Conservation (phyloP, 805 yeast species). For the Komagataella pastoris region DNA sequence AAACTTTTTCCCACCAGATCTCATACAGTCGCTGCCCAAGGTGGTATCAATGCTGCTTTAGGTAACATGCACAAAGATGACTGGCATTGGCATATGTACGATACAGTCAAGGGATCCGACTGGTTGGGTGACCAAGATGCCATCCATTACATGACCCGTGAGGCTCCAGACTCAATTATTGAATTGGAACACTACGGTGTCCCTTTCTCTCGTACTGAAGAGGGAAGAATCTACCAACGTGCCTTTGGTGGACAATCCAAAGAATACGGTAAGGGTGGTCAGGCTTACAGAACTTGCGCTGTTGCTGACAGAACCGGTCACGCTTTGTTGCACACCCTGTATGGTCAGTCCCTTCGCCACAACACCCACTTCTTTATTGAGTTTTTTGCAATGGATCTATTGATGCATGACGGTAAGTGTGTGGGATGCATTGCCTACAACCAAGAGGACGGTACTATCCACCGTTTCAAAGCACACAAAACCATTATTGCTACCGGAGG, state of each 20-base stretch:
- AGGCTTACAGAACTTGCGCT: slow-evolving; percentile 98
- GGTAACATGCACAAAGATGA: slow-evolving; percentile 98
- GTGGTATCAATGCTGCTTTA: slow-evolving; percentile 97
- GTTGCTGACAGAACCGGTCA: slow-evolving; percentile 99
- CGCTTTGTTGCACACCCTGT: slow-evolving; percentile 87
- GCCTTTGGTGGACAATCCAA: slow-evolving; percentile 97
- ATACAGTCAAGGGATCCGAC: slow-evolving; percentile 97
- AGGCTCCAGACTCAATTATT: slow-evolving; percentile 90
- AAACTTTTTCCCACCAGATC: slow-evolving; percentile 97
- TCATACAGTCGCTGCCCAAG: slow-evolving; percentile 98
- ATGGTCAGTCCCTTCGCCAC: slow-evolving; percentile 93
- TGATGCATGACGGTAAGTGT: slow-evolving; percentile 92
- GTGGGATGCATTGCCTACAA: slow-evolving; percentile 96
- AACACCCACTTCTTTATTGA: slow-evolving; percentile 97
- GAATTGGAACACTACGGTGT: slow-evolving; percentile 98
- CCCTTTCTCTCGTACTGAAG: slow-evolving; percentile 94
- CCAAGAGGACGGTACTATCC: slow-evolving; percentile 97
- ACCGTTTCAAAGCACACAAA: slow-evolving; percentile 93
- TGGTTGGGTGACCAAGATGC: slow-evolving; percentile 99
- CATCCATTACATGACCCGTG: slow-evolving; percentile 97
- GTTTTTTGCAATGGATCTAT: slow-evolving; percentile 87
- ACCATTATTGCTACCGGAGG: slow-evolving; percentile 98
- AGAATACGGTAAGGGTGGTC: slow-evolving; percentile 96
- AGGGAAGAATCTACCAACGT: slow-evolving; percentile 95
- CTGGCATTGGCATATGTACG: slow-evolving; percentile 99